Conservation (phyloP, 1,284 basidiomycete genomes). For the Trichosporon ovoides region DNA sequence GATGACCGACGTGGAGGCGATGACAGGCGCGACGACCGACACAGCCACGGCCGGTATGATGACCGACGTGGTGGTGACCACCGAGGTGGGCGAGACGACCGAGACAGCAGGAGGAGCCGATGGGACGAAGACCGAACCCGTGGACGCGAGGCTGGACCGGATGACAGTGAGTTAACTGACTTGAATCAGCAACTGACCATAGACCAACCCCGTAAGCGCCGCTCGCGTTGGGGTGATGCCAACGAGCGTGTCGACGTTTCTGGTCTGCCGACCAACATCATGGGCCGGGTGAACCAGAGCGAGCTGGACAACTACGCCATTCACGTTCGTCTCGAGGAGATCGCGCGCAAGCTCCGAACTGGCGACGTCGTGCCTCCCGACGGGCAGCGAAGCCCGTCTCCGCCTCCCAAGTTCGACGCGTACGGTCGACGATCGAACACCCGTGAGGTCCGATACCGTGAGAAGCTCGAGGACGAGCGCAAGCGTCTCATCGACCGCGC, state of each 20-base stretch:
- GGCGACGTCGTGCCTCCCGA: conserved; percentile 97
- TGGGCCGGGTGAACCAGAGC: conserved; percentile 81
- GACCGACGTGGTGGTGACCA: conserved; percentile 25
- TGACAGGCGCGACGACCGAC: conserved; percentile 17
- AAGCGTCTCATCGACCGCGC: conserved; percentile 88
- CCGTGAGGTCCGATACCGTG: conserved; percentile 93
- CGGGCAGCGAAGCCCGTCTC: conserved; percentile 88
- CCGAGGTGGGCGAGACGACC: conserved; percentile 16
- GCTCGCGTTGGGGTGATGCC: conserved; percentile 90
- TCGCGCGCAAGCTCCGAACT: conserved; percentile 84
- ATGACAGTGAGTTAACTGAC: conserved; percentile 33
- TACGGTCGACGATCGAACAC: conserved; percentile 98
- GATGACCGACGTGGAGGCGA: conserved; percentile 23
- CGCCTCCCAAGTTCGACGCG: conserved; percentile 92
- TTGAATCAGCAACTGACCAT: conserved; percentile 29
- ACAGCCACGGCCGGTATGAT: conserved; percentile 19
- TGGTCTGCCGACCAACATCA: conserved; percentile 85
- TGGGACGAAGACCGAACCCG: conserved; percentile 24
- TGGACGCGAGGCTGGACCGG: conserved; percentile 26
- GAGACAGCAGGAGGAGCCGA: conserved; percentile 26
- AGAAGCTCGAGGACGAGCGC: conserved; percentile 96
- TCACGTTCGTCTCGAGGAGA: conserved; percentile 91
- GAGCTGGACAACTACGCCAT: conserved; percentile 95
- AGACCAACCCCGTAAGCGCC: conserved; percentile 81
- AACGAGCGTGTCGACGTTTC: conserved; percentile 73